Evolutionary conservation across 371 early-diverging fungal genomes (phyloP).

Genomic region (Actinomortierella wolfii): DNA sequence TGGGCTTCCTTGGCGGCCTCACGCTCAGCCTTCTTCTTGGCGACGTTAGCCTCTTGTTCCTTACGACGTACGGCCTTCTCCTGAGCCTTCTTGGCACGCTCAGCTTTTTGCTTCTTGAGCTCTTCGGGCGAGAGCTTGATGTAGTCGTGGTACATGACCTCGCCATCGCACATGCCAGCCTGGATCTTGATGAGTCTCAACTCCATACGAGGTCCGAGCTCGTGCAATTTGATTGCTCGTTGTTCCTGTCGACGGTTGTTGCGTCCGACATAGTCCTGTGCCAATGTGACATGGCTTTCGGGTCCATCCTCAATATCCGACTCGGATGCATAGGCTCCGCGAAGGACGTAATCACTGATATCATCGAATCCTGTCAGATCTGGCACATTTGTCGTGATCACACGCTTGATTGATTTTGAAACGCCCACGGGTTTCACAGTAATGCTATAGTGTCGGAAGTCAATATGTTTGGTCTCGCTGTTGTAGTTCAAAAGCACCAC

Average conservation of each 20-base stretch:
- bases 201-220: slow-evolving; percentile 94
- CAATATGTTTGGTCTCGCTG: slow-evolving; percentile 79
- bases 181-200: slow-evolving; percentile 90
- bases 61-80: slow-evolving; percentile 72
- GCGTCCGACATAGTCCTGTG: slow-evolving; percentile 80
- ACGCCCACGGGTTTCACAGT: slow-evolving; percentile 88
- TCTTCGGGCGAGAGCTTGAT: slow-evolving; percentile 77
- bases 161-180: slow-evolving; percentile 90
- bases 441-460: slow-evolving; percentile 92
- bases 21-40: slow-evolving; percentile 70
- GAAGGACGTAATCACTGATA: slow-evolving; percentile 89
- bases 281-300: slow-evolving; percentile 74
- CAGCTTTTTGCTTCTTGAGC: slow-evolving; percentile 61
- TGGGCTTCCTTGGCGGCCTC: slow-evolving; percentile 50
- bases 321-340: slow-evolving; percentile 87
- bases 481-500: slow-evolving; percentile 93
- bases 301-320: slow-evolving; percentile 94
- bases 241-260: slow-evolving; percentile 79
- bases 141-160: slow-evolving; percentile 85
- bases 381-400: slow-evolving; percentile 76
- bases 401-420: slow-evolving; percentile 86
- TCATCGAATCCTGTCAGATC: slow-evolving; percentile 83
- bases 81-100: slow-evolving; percentile 58
- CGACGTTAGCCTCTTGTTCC: slow-evolving; percentile 84
- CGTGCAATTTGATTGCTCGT: slow-evolving; percentile 84